Evolutionary conservation across 768 basidiomycete genomes (phyloP).

Genomic region (Gelatoporia subvermispora): DNA sequence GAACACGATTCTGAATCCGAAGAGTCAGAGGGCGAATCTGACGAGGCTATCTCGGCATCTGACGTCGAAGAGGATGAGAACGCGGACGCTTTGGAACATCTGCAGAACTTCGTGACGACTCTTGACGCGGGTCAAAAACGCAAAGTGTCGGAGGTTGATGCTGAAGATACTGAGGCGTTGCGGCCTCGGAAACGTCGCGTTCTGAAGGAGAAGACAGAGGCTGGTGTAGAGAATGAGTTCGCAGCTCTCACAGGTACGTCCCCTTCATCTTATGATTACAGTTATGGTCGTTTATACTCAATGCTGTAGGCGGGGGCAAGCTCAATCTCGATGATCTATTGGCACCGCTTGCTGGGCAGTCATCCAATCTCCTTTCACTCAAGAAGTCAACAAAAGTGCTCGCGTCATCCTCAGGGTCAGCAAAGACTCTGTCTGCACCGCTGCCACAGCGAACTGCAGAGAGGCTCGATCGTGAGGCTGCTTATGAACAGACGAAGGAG

Average conservation of each 20-base stretch:
- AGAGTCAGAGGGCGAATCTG: constrained; percentile 34
- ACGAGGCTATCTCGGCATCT: constrained; percentile 27
- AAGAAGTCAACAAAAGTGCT: constrained; percentile 68
- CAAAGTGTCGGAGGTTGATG: constrained; percentile 49
- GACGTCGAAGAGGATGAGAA: constrained; percentile 39
- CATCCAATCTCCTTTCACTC: constrained; percentile 55
- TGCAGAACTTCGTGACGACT: constrained; percentile 66
- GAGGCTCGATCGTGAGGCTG: constrained; percentile 86
- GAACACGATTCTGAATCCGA: constrained; percentile 12
- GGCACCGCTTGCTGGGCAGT: constrained; percentile 60
- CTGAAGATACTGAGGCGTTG: constrained; percentile 16
- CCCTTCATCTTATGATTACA: not conserved
- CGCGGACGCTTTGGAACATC: constrained; percentile 59
- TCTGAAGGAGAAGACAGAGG: constrained; percentile 69
- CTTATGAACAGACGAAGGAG: constrained; percentile 87
- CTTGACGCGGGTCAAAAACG: constrained; percentile 70
- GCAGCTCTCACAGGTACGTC: constrained; percentile 46
- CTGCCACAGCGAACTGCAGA: constrained; percentile 85
- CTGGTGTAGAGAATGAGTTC: constrained; percentile 81
- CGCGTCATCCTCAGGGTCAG: constrained; percentile 47
- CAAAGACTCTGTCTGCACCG: constrained; percentile 69
- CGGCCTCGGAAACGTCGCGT: constrained; percentile 52
- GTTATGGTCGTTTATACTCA: not conserved
- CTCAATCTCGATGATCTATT: constrained; percentile 73
- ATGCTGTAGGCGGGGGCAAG: constrained; percentile 39